These are phyloP conservation scores for Luffa acutangula DNA, from an alignment of 306 rosid genomes.

Conservation along the genomic window DNA sequence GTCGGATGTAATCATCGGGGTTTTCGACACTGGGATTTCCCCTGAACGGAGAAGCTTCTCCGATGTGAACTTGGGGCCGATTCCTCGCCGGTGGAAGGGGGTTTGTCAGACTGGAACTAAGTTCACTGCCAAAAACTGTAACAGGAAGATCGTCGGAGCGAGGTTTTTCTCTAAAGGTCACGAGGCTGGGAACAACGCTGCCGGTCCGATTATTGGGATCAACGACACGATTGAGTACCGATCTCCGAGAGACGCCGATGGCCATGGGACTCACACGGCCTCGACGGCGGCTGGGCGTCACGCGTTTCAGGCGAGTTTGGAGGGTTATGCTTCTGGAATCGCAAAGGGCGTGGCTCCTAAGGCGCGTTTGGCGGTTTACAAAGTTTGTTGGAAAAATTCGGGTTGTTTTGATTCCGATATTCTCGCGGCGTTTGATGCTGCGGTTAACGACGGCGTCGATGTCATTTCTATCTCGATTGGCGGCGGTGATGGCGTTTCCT, in stretches of 20 bases:
- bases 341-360: constrained; percentile 91
- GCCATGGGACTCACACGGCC: constrained; percentile 92
- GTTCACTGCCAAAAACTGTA: constrained; percentile 46
- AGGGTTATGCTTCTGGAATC: constrained; percentile 71
- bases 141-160: constrained; percentile 67
- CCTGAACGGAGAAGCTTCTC: constrained; percentile 78
- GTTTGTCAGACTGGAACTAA: constrained; percentile 52
- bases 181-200: constrained; percentile 32
- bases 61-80: constrained; percentile 56
- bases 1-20: constrained; percentile 70
- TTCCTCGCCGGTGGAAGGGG: constrained; percentile 79
- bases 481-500: constrained; percentile 62
- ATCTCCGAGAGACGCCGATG: constrained; percentile 88
- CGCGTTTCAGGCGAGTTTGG: constrained; percentile 57
- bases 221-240: constrained; percentile 68
- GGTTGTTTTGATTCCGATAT: constrained; percentile 92
- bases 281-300: constrained; percentile 80
- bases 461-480: constrained; percentile 81
- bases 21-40: constrained; percentile 83
- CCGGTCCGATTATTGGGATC: constrained; percentile 40
- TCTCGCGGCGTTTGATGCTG: constrained; percentile 61
- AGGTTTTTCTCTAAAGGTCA: constrained; percentile 74
- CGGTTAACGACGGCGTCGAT: constrained; percentile 74
- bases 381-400: constrained; percentile 79
- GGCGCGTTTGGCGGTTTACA: constrained; percentile 67